Evolutionary conservation across 2,329 filamentous ascomycete genomes (phyloP).

Genomic region (Venturia carpophila): DNA sequence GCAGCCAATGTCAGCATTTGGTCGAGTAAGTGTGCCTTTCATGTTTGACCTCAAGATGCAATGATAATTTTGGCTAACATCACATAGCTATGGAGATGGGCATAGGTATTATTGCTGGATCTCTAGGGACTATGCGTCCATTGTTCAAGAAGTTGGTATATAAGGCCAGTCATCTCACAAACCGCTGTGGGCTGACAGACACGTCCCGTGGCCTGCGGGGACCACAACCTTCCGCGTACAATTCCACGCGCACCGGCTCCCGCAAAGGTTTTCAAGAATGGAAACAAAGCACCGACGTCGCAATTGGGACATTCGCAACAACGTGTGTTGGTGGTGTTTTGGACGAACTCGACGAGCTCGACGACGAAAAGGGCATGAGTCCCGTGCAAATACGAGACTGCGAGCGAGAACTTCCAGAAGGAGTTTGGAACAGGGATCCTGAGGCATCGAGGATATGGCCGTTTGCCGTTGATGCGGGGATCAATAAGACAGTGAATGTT

Average conservation of each 20-base stretch:
- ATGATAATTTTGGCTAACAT: conserved; percentile 3
- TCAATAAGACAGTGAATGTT: conserved; percentile 15
- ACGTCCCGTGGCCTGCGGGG: neutral
- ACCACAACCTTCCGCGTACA: neutral
- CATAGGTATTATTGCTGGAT: conserved; percentile 19
- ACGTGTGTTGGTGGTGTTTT: conserved; percentile 14
- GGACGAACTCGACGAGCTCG: neutral
- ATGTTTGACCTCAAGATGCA: neutral
- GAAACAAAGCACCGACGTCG: neutral
- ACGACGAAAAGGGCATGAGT: neutral
- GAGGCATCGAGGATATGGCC: conserved; percentile 16
- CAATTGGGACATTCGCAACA: conserved; percentile 10
- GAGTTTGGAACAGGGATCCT: conserved; percentile 9
- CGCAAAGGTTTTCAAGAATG: neutral
- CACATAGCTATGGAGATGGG: conserved; percentile 16
- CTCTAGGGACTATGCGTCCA: conserved; percentile 19
- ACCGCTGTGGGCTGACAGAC: neutral
- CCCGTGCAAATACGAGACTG: neutral
- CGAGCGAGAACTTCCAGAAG: conserved; percentile 2
- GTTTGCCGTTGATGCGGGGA: neutral
- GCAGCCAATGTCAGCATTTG: conserved; percentile 8
- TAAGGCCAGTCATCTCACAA: conserved; percentile 11
- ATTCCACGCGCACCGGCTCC: neutral
- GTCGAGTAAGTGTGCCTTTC: neutral
- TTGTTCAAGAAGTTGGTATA: conserved; percentile 17